Conservation (phyloP, 352 stramenopile genomes). For the Globisporangium okanoganense region DNA sequence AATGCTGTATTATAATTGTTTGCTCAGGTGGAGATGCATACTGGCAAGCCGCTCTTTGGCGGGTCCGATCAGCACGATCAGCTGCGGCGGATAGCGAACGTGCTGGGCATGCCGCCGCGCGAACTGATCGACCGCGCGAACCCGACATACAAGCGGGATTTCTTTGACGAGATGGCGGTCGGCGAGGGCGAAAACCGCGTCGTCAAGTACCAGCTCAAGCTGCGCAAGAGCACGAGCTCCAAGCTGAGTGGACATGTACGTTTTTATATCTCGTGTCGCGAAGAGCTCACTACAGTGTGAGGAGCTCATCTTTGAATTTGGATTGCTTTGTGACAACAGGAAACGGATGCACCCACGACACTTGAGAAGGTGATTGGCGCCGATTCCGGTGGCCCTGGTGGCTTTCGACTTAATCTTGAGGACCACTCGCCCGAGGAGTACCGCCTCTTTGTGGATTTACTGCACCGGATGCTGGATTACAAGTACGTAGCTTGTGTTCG, state of each 20-base stretch:
- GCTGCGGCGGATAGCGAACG: constrained; percentile 94
- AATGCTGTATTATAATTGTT: not conserved
- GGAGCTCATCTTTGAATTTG: not conserved
- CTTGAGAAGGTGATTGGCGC: constrained; percentile 59
- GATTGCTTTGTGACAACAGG: constrained; percentile 12
- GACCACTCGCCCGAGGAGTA: constrained; percentile 88
- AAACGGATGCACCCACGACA: constrained; percentile 34
- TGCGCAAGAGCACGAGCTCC: constrained; percentile 42
- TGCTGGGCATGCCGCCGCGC: constrained; percentile 92
- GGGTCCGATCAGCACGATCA: constrained; percentile 96
- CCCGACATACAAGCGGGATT: constrained; percentile 77
- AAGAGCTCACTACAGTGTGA: not conserved
- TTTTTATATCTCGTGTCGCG: not conserved
- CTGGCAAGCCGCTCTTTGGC: constrained; percentile 96
- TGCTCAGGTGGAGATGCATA: constrained; percentile 93
- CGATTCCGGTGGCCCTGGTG: constrained; percentile 33
- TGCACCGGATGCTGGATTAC: constrained; percentile 95
- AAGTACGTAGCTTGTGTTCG: constrained; percentile 53
- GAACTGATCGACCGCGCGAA: constrained; percentile 90
- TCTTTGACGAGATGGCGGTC: constrained; percentile 88
- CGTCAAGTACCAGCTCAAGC: constrained; percentile 64
- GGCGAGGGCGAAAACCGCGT: constrained; percentile 51
- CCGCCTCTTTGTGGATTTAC: constrained; percentile 90
- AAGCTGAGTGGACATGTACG: constrained; percentile 33
- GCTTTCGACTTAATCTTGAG: constrained; percentile 41